Conservation (phyloP, 2,329 filamentous ascomycete genomes). For the Zymoseptoria crescenta region DNA sequence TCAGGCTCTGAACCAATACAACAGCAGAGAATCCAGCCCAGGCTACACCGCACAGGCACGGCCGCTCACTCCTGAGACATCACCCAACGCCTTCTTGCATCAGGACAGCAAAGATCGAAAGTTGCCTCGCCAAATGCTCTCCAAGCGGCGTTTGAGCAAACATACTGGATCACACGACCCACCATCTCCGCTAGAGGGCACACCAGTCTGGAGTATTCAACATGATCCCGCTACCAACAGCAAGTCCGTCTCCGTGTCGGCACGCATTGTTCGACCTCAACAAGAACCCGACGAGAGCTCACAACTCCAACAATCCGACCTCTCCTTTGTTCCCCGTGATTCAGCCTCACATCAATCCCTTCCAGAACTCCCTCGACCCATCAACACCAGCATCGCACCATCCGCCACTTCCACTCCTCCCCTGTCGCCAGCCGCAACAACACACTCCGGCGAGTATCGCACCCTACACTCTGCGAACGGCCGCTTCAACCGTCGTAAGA, state of each 20-base stretch:
- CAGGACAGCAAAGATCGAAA: slow-evolving; percentile 8
- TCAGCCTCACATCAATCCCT: background rate
- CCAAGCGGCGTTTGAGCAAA: slow-evolving; percentile 16
- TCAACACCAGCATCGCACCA: background rate
- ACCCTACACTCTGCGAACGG: slow-evolving; percentile 13
- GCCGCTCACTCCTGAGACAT: slow-evolving; percentile 11
- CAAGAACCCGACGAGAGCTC: slow-evolving; percentile 32
- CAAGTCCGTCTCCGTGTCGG: slow-evolving; percentile 82
- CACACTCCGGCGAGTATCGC: slow-evolving; percentile 14
- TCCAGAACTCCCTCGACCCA: background rate
- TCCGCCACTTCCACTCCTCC: slow-evolving; percentile 9
- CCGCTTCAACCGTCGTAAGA: slow-evolving; percentile 9
- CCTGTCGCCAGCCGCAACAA: slow-evolving; percentile 13
- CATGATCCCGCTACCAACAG: slow-evolving; percentile 37
- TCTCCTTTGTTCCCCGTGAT: slow-evolving; percentile 25
- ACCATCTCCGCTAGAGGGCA: slow-evolving; percentile 17
- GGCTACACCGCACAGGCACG: slow-evolving; percentile 10
- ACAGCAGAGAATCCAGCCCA: slow-evolving; percentile 17
- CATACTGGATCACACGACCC: slow-evolving; percentile 10
- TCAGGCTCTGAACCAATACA: slow-evolving; percentile 78
- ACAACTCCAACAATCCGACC: slow-evolving; percentile 44
- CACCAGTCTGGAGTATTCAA: slow-evolving; percentile 36
- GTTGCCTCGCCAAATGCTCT: slow-evolving; percentile 11
- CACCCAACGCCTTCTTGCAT: slow-evolving; percentile 5
- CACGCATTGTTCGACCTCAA: slow-evolving; percentile 68